Percentiles rank a stretch among this genome's conserved stretches.
Conservation (phyloP, 2,329 filamentous ascomycete species). For the Aspergillus sp. region DNA sequence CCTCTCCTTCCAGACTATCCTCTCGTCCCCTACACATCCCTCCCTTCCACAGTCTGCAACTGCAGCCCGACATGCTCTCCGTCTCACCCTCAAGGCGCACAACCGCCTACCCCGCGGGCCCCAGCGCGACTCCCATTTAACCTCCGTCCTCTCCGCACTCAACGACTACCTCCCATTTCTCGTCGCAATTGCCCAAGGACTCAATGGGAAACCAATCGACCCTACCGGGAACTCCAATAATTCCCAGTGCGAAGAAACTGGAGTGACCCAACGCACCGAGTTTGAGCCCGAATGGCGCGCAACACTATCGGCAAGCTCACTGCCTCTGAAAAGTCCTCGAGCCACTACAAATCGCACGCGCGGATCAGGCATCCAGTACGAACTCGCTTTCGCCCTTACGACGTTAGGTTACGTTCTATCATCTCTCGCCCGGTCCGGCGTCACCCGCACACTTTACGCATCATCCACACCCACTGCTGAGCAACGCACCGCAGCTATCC, state of each 20-base stretch:
- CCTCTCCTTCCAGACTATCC: constrained; percentile 75
- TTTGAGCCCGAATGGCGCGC: constrained; percentile 79
- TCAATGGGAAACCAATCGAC: constrained; percentile 56
- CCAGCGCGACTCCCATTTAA: constrained; percentile 70
- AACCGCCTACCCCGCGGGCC: constrained; percentile 72
- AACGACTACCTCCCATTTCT: constrained; percentile 82
- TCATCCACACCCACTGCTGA: constrained; percentile 63
- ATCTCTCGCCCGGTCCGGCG: constrained; percentile 67
- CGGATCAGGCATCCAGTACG: constrained; percentile 74
- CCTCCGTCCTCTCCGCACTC: constrained; percentile 66
- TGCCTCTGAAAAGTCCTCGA: constrained; percentile 32
- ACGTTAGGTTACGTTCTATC: constrained; percentile 74
- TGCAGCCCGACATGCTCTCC: constrained; percentile 78
- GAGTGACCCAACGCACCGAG: constrained; percentile 64
- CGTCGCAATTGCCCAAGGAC: constrained; percentile 70
- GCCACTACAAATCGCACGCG: constrained; percentile 60
- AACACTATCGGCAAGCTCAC: constrained; percentile 57
- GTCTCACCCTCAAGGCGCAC: constrained; percentile 81
- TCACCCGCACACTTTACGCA: constrained; percentile 70
- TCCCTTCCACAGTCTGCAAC: constrained; percentile 81
- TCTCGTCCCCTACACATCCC: constrained; percentile 80
- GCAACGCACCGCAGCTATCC: constrained; percentile 68
- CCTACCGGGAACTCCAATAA: not conserved
- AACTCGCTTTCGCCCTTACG: constrained; percentile 75
- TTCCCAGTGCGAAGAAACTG: constrained; percentile 60